Conservation (phyloP, 768 basidiomycete species). For the Saitozyma podzolica region DNA sequence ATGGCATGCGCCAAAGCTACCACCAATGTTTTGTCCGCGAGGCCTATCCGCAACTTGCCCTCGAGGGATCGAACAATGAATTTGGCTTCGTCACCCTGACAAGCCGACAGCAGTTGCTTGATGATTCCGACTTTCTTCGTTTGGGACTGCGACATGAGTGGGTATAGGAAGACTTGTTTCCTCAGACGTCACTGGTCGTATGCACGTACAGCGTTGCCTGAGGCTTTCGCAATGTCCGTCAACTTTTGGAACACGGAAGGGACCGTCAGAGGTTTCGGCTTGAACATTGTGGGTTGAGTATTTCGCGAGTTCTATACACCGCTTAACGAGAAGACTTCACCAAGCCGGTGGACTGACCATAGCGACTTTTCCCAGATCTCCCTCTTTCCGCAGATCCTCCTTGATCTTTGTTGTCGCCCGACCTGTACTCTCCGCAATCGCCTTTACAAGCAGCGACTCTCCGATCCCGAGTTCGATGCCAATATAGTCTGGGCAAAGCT, state of each 20-base stretch:
- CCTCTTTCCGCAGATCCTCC: conserved; percentile 87
- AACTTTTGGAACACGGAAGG: conserved; percentile 86
- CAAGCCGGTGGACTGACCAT: conserved; percentile 61
- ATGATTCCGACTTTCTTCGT: conserved; percentile 92
- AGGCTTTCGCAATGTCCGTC: conserved; percentile 81
- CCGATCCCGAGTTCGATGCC: conserved; percentile 96
- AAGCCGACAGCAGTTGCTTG: conserved; percentile 87
- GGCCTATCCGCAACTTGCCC: conserved; percentile 94
- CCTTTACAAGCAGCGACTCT: conserved; percentile 89
- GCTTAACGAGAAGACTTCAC: not conserved
- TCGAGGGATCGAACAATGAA: conserved; percentile 94
- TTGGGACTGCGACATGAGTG: conserved; percentile 67
- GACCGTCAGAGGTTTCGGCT: conserved; percentile 85
- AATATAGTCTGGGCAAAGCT: conserved; percentile 93
- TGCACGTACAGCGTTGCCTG: conserved; percentile 72
- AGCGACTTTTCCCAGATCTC: conserved; percentile 94
- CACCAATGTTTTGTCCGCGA: conserved; percentile 93
- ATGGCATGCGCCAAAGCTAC: conserved; percentile 90
- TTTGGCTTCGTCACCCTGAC: conserved; percentile 88
- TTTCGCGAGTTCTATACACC: conserved; percentile 78
- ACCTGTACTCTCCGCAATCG: conserved; percentile 94
- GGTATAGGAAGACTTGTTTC: too few species aligned
- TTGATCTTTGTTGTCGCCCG: conserved; percentile 78
- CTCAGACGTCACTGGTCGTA: not conserved
- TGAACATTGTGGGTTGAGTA: conserved; percentile 85